These are phyloP conservation scores for Venturia aucupariae DNA, from an alignment of 2,329 filamentous ascomycete species.

Conservation along the genomic window DNA sequence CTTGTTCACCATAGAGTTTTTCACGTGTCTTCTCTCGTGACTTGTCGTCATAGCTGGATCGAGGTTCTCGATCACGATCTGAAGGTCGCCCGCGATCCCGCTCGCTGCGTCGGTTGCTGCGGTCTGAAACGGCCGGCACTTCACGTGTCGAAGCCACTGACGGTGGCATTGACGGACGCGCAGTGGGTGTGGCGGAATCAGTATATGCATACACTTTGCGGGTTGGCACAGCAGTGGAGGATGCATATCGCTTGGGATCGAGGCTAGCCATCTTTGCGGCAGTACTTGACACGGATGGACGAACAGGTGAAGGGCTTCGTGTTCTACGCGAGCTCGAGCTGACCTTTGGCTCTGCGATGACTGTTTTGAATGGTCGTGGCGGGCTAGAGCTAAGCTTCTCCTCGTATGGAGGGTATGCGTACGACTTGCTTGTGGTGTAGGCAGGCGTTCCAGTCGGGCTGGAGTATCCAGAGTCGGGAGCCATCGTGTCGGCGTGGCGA, in stretches of 20 bases:
- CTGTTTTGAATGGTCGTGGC: constrained; percentile 11
- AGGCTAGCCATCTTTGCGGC: constrained; percentile 13
- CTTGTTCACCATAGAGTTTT: constrained; percentile 10
- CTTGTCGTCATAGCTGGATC: background rate
- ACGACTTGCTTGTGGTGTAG: constrained; percentile 6
- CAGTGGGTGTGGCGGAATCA: background rate
- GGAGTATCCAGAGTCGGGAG: constrained; percentile 6
- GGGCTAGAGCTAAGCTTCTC: background rate
- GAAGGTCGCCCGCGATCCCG: background rate
- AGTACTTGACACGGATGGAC: constrained; percentile 1
- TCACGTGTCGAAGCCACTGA: constrained; percentile 1
- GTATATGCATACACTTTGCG: constrained; percentile 1
- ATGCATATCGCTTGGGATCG: constrained; percentile 1
- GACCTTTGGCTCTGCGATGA: background rate
- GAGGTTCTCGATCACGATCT: constrained; percentile 10
- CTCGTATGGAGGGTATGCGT: constrained; percentile 8
- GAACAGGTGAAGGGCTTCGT: constrained; percentile 8
- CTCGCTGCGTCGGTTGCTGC: background rate
- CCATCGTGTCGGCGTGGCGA: background rate
- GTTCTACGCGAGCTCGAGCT: background rate
- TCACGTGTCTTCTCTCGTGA: background rate
- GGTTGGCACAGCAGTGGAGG: background rate
- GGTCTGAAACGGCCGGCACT: constrained; percentile 1
- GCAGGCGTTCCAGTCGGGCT: constrained; percentile 10
- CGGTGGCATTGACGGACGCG: constrained; percentile 4